A percentile compares a stretch with the other conserved stretches of the same genome.
These are phyloP conservation scores for Acanthamoeba sp. DNA, from an alignment of 208 protist genomes.

Conservation along the genomic window DNA sequence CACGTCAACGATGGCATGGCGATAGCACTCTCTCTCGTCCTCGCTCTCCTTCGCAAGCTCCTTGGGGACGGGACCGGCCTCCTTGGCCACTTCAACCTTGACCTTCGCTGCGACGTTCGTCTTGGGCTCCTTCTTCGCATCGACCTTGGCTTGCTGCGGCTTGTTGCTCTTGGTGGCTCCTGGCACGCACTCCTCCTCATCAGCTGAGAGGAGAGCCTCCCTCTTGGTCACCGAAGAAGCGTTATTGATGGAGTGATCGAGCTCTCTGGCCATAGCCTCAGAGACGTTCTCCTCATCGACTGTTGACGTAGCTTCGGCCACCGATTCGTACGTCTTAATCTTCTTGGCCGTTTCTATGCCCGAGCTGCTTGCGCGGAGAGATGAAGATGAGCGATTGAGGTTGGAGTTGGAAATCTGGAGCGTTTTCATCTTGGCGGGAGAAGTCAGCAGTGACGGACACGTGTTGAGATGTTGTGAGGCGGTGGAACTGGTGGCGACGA, in stretches of 20 bases:
- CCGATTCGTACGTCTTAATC: constrained; percentile 1
- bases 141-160: neutral
- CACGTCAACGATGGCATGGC: constrained; percentile 54
- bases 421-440: constrained; percentile 2
- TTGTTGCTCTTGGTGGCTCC: constrained; percentile 5
- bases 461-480: neutral
- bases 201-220: neutral
- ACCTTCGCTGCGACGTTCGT: neutral
- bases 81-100: neutral
- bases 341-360: neutral
- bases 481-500: neutral
- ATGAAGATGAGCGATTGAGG: neutral
- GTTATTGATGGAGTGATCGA: too few species aligned
- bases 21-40: constrained; percentile 33
- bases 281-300: neutral
- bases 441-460: too few species aligned
- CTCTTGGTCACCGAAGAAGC: neutral
- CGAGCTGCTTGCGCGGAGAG: neutral
- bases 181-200: constrained; percentile 5
- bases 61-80: too few species aligned
- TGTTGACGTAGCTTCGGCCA: neutral
- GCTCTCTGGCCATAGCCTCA: too few species aligned
- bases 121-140: neutral
- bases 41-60: neutral
- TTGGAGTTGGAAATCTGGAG: constrained; percentile 1